Base-by-base conservation (phyloP, 495 filamentous ascomycete species). In the Aspergillus campestris region DNA sequence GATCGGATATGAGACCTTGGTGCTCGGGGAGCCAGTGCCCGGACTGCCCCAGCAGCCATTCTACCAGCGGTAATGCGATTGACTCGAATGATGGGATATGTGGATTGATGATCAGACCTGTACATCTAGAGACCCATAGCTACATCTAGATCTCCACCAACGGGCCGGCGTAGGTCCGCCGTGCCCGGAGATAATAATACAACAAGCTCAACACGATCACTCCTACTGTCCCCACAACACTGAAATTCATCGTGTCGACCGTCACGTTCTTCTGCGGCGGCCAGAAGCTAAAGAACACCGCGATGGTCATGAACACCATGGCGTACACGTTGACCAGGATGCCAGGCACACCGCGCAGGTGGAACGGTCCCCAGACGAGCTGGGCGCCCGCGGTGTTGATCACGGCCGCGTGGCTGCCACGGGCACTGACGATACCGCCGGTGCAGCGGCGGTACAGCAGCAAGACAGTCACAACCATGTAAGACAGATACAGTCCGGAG, bases 261-360 rank as follows among this genome's bases (percentile, higher is more conserved):
- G 49, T 59, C 0, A 74, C 62, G 5, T 52, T 27, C 28, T 51
- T 53, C 2, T 53, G 52, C 6, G 62, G 52, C 0, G 73, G 74
- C 64, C 66, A 79, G 53, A 75, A 76, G 42, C 64, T 73, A 50
- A 74, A 72, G 56, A 79, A 74, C n/a, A 71, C 51, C 5, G 64
- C 59, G 27, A 78, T 62, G 4, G 61, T 47, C 57, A 68, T 62
- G 45, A 73, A 78, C n/a, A 67, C 35, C 27, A 73, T 56, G 2
- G 73, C 53, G 35, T 50, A 61, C 6, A 38, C 10, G 13, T 66
- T 66, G 8, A 63, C 41, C 31, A 55, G 8, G 11, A 64, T 52
- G 3, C 62, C 62, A 46, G 49, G 59, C 9, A 61, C 53, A 0
- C 62, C 57, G 3, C 53, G 52, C 0, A 64, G 32, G n/a, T 59